A percentile compares a stretch with the other conserved stretches of the same genome.
Conservation (phyloP, 1,284 basidiomycete genomes). For the Garcileccinum viscosum region DNA sequence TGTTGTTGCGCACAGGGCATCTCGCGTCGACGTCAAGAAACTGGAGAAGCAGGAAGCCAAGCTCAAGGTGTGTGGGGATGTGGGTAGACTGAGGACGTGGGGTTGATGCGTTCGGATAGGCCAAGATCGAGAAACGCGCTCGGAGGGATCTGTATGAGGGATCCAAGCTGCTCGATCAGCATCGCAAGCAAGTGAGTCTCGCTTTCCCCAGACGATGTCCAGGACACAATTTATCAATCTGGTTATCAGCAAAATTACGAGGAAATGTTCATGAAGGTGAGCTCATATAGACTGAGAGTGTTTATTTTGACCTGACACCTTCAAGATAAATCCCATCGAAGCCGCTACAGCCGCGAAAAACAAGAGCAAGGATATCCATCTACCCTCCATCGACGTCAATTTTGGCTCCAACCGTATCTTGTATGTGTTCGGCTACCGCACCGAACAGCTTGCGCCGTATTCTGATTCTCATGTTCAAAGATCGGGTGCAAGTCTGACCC, state of each 20-base stretch:
- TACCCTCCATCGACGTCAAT: constrained; percentile 94
- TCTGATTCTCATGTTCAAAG: constrained; percentile 42
- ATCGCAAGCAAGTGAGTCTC: constrained; percentile 79
- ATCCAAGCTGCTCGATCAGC: constrained; percentile 92
- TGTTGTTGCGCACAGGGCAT: constrained; percentile 39
- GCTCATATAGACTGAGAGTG: neutral
- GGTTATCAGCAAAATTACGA: constrained; percentile 86
- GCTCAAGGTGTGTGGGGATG: constrained; percentile 63
- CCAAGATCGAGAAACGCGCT: constrained; percentile 96
- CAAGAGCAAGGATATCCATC: constrained; percentile 96
- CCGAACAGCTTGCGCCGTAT: constrained; percentile 10
- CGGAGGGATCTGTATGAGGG: constrained; percentile 93
- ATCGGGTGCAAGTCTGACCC: constrained; percentile 84
- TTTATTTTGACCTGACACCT: neutral
- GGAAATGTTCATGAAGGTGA: constrained; percentile 95
- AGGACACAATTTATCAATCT: constrained; percentile 13
- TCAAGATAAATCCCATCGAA: constrained; percentile 92
- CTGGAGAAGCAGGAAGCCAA: constrained; percentile 99
- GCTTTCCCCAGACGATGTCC: neutral
- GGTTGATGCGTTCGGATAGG: constrained; percentile 48
- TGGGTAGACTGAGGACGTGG: neutral
- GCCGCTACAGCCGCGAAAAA: constrained; percentile 81
- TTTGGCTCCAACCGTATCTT: constrained; percentile 94
- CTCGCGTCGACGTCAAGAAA: constrained; percentile 96
- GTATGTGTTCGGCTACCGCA: constrained; percentile 49